Evolutionary conservation across 2,329 filamentous ascomycete genomes (phyloP), one percentile per base, ranked within the genome.

Genomic region (Didymella sp.): DNA sequence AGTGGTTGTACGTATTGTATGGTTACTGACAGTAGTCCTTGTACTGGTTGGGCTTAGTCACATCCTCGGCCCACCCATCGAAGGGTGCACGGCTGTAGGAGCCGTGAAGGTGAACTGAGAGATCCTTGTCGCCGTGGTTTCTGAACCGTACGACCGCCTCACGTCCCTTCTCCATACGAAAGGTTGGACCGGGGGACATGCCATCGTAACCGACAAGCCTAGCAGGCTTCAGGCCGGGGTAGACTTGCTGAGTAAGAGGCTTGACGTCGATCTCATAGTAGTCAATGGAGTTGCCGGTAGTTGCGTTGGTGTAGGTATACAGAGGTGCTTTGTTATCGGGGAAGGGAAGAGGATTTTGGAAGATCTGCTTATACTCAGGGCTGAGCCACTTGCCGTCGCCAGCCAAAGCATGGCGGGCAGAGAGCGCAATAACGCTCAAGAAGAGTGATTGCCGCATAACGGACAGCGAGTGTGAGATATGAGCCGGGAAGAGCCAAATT

Each of bases 41-140:
- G 72, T 81, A 85, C 63, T 86, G 72, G 0, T 82, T 81, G 0
- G 77, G 76, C 4, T 75, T 62, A 3, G 82, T 83, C 7, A 78
- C 71, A 61, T 87, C 84, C 48, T 82, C 79, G 3, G 83, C 84
- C 83, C 83, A 86, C 0, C 83, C 83, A 64, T 84, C 82, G 46
- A 80, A 82, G 3, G 79, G 76, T 13, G 80, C 73, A 45, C 78
- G 73, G 42, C 66, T 69, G 41, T 79, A 82, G 2, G 81, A 84
- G 2, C 84, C 84, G 62, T 86, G 84, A 24, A 86, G 76, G 71
- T 86, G 84, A 17, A 85, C 79, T 2, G 81, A 80, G 40, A 78
- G 79, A n/a, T 78, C 76, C 8, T 72, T 69, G 11, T 72, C 68
- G 3, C 77, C 79, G n/a, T 81, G 78, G 69, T 86, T 86, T 61